phyloP scores from a whole-genome alignment of 805 yeast species.

The Schwanniomyces pseudopolymorphus region DNA sequence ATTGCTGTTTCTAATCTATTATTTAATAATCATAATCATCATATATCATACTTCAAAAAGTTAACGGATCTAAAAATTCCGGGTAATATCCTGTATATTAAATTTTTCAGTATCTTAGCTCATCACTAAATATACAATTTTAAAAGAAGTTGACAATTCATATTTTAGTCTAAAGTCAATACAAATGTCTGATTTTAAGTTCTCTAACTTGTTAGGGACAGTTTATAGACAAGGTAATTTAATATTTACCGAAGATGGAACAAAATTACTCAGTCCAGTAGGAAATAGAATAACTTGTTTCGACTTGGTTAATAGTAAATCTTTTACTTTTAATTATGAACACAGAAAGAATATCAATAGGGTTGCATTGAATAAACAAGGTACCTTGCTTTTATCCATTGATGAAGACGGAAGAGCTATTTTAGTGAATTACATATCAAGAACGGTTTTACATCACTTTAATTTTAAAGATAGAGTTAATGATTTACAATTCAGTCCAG shows the following conservation, averaged over 20 bases:
- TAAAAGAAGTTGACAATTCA: not conserved
- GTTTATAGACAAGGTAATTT: slow-evolving; percentile 94
- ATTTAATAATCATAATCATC: not conserved
- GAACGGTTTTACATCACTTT: slow-evolving; percentile 89
- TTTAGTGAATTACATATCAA: slow-evolving; percentile 76
- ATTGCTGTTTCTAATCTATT: slow-evolving; percentile 7
- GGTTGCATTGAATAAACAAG: slow-evolving; percentile 81
- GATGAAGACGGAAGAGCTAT: slow-evolving; percentile 94
- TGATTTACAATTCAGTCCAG: slow-evolving; percentile 82
- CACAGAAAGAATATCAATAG: slow-evolving; percentile 82
- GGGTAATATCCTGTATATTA: slow-evolving; percentile 7
- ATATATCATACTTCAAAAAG: not conserved
- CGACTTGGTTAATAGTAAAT: slow-evolving; percentile 78
- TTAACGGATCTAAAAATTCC: not conserved
- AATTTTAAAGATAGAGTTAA: slow-evolving; percentile 80
- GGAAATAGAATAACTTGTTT: slow-evolving; percentile 91
- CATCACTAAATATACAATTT: slow-evolving; percentile 7
- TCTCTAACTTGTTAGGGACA: slow-evolving; percentile 88
- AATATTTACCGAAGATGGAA: slow-evolving; percentile 83
- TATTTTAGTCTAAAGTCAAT: not conserved
- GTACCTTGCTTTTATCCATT: slow-evolving; percentile 74
- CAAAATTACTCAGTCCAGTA: slow-evolving; percentile 81
- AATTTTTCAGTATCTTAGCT: slow-evolving; percentile 7
- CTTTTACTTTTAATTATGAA: slow-evolving; percentile 89
- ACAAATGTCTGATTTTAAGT: slow-evolving; percentile 76